A percentile compares a stretch with the other conserved stretches of the same genome.
phyloP scores from a whole-genome alignment of 139 green algal genomes.

The Diplosphaera chodatii region DNA sequence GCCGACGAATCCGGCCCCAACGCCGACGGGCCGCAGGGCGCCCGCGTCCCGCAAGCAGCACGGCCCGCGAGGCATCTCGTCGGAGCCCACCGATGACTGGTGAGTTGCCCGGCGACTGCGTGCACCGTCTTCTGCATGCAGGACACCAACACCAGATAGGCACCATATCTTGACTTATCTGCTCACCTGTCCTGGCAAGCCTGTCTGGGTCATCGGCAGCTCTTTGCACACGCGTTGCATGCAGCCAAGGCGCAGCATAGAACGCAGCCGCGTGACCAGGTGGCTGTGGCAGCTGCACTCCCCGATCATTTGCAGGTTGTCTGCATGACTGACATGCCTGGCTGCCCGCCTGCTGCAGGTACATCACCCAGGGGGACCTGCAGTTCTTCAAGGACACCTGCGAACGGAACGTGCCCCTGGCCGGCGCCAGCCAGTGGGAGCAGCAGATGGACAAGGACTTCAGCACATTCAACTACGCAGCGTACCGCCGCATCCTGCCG shows the following conservation, averaged over 20 bases:
- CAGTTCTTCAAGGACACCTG: slow-evolving; percentile 53
- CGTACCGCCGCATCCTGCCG: slow-evolving; percentile 57
- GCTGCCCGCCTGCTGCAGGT: slow-evolving; percentile 54
- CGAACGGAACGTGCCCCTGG: slow-evolving; percentile 13
- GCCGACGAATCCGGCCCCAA: not conserved
- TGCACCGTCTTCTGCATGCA: too few species aligned
- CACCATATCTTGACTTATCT: too few species aligned
- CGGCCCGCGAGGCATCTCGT: not conserved
- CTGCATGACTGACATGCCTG: too few species aligned
- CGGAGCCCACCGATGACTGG: not conserved
- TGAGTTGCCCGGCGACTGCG: not conserved
- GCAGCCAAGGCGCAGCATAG: too few species aligned
- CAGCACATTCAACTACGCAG: slow-evolving; percentile 51
- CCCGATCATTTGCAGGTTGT: too few species aligned
- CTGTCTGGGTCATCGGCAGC: too few species aligned
- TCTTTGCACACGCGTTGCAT: too few species aligned
- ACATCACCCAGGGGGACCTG: slow-evolving; percentile 60
- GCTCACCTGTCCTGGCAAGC: too few species aligned
- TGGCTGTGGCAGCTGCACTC: too few species aligned
- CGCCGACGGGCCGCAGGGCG: not conserved
- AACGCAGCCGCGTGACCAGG: too few species aligned
- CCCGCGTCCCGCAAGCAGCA: not conserved
- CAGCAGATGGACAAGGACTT: slow-evolving; percentile 65
- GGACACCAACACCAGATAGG: too few species aligned
- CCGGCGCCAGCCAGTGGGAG: slow-evolving; percentile 38